Conservation (phyloP, 768 basidiomycete species). For the Collybia mongolica region DNA sequence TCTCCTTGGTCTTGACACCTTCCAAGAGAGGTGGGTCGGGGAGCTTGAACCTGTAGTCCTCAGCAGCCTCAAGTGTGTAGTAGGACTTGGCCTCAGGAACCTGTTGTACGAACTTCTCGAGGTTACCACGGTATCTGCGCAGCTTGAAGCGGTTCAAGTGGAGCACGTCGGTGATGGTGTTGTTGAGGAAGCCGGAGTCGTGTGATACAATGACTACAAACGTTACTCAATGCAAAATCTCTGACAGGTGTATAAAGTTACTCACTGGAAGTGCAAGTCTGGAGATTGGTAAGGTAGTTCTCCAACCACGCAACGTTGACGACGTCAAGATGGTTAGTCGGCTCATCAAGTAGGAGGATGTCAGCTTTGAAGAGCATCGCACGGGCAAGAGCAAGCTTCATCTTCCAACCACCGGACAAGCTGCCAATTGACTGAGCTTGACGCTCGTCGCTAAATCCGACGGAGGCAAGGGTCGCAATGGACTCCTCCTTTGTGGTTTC, state of each 20-base stretch:
- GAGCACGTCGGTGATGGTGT: constrained; percentile 96
- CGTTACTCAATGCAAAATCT: constrained; percentile 7
- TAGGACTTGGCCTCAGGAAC: constrained; percentile 98
- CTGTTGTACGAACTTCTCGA: constrained; percentile 89
- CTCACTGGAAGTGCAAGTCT: constrained; percentile 88
- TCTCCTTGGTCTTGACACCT: constrained; percentile 99
- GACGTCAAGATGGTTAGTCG: constrained; percentile 96
- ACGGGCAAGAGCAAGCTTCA: constrained; percentile 97
- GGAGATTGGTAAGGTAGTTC: constrained; percentile 85
- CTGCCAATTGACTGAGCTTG: constrained; percentile 85
- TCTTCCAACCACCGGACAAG: constrained; percentile 99
- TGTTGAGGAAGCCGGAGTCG: constrained; percentile 97
- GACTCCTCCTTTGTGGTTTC: constrained; percentile 67
- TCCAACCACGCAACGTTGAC: constrained; percentile 98
- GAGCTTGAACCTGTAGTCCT: constrained; percentile 99
- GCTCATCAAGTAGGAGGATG: constrained; percentile 94
- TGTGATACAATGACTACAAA: constrained; percentile 90
- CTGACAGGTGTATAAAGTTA: constrained; percentile 12
- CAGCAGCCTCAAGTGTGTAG: constrained; percentile 92
- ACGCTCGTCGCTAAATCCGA: constrained; percentile 89
- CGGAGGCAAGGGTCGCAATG: constrained; percentile 79
- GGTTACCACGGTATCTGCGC: constrained; percentile 92
- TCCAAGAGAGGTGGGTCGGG: constrained; percentile 96
- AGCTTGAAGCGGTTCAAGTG: constrained; percentile 99
- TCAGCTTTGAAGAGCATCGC: constrained; percentile 99